Percentiles rank a stretch among this genome's conserved stretches.
These are phyloP conservation scores for Elsinoe fawcettii DNA, from an alignment of 2,329 filamentous ascomycete species.

Conservation along the genomic window DNA sequence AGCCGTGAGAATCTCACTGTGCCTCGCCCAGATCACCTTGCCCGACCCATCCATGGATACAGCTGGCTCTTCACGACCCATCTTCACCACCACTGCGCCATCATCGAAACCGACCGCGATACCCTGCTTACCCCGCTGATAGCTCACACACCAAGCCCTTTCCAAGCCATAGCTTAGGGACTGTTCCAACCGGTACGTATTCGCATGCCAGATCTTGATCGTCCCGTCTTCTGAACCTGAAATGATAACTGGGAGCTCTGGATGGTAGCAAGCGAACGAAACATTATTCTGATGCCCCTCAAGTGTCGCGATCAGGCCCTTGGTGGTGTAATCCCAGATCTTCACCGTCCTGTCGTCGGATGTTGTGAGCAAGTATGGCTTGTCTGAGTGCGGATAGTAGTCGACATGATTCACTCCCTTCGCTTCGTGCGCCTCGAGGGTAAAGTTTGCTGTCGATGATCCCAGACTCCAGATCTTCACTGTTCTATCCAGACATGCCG, in stretches of 20 bases:
- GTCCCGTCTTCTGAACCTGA: constrained; percentile 97
- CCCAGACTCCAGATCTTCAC: constrained; percentile 98
- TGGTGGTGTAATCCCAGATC: constrained; percentile 98
- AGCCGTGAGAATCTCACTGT: constrained; percentile 89
- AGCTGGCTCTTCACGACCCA: constrained; percentile 92
- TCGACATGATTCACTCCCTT: constrained; percentile 98
- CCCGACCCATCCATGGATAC: constrained; percentile 95
- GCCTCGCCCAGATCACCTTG: constrained; percentile 91
- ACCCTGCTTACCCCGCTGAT: constrained; percentile 88
- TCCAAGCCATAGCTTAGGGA: constrained; percentile 93
- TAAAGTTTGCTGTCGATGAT: constrained; percentile 90
- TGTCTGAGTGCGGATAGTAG: constrained; percentile 63
- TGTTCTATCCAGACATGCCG: constrained; percentile 89
- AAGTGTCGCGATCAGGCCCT: constrained; percentile 89
- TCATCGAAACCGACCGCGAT: constrained; percentile 96
- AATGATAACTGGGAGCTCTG: constrained; percentile 91
- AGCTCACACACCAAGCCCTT: constrained; percentile 94
- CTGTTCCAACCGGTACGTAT: constrained; percentile 93
- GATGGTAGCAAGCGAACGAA: constrained; percentile 96
- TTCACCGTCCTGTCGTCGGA: constrained; percentile 96
- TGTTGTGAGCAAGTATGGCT: constrained; percentile 85
- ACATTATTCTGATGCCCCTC: constrained; percentile 98
- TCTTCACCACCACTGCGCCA: constrained; percentile 93
- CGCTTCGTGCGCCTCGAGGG: constrained; percentile 90
- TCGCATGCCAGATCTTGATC: constrained; percentile 97